Evolutionary conservation across 179 eudicot species (phyloP).

Genomic region (Sideroxylon spinosum): DNA sequence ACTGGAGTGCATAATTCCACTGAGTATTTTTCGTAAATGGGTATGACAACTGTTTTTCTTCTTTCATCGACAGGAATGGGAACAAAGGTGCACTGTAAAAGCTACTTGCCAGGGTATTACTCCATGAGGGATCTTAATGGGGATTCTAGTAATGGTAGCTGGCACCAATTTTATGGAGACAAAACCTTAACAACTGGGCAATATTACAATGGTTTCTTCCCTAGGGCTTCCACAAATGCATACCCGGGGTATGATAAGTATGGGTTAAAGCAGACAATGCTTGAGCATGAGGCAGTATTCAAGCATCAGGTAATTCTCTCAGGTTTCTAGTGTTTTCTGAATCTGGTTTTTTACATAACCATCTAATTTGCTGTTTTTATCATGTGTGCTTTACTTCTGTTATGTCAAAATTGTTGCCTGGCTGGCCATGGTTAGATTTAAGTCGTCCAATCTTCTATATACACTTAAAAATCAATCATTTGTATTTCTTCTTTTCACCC

Average conservation of each 20-base stretch:
- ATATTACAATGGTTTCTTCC: conserved; percentile 42
- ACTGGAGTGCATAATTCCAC: background rate
- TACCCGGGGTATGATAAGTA: conserved; percentile 58
- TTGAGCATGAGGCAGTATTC: conserved; percentile 77
- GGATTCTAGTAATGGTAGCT: conserved; percentile 57
- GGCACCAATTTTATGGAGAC: conserved; percentile 65
- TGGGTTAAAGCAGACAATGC: conserved; percentile 73
- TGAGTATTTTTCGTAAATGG: background rate
- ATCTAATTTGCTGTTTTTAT: background rate
- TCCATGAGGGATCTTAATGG: conserved; percentile 73
- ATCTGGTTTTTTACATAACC: background rate
- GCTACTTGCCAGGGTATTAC: conserved; percentile 55
- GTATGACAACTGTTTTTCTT: conserved; percentile 12
- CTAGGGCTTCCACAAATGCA: conserved; percentile 36
- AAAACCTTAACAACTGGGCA: conserved; percentile 51
- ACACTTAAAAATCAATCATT: conserved; percentile 1
- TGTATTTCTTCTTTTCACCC: conserved; percentile 6
- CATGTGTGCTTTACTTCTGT: background rate
- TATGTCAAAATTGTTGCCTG: background rate
- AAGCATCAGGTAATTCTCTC: conserved; percentile 59
- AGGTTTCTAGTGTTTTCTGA: background rate
- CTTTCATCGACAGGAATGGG: conserved; percentile 65
- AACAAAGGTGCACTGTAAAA: conserved; percentile 64
- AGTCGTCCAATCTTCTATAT: background rate
- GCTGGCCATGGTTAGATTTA: background rate